Evolutionary conservation across 805 yeast genomes (phyloP).

Genomic region (Starmerella scarabaei): DNA sequence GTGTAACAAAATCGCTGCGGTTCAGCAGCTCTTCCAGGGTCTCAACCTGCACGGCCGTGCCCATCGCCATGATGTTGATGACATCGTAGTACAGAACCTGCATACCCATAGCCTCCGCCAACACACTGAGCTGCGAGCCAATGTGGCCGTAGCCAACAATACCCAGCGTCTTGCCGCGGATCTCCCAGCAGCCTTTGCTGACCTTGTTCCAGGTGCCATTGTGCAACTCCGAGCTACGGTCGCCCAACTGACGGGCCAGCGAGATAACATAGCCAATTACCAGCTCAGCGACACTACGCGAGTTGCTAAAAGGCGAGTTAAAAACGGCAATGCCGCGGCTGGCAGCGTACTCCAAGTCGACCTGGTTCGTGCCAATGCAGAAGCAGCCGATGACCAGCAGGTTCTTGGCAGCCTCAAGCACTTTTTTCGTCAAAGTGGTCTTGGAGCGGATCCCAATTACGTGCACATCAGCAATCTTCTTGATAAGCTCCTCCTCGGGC

Average conservation of each 20-base stretch:
- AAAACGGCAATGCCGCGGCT: constrained; percentile 88
- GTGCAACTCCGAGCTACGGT: constrained; percentile 90
- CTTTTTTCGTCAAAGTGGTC: constrained; percentile 70
- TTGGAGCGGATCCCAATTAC: constrained; percentile 98
- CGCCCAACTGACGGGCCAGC: constrained; percentile 92
- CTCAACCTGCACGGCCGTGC: constrained; percentile 87
- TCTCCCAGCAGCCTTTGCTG: constrained; percentile 91
- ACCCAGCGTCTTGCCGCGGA: constrained; percentile 95
- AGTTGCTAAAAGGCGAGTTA: constrained; percentile 96
- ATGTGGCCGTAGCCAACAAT: constrained; percentile 97
- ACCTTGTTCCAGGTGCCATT: constrained; percentile 98
- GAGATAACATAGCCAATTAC: constrained; percentile 91
- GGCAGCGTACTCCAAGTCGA: constrained; percentile 84
- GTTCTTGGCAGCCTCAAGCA: constrained; percentile 76
- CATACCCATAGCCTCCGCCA: constrained; percentile 98
- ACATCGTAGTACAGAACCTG: constrained; percentile 88
- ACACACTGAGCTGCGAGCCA: constrained; percentile 90
- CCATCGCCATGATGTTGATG: constrained; percentile 85
- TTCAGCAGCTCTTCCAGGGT: constrained; percentile 71
- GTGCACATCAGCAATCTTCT: constrained; percentile 84
- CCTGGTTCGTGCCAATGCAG: constrained; percentile 99
- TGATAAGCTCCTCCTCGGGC: constrained; percentile 86
- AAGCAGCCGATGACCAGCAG: constrained; percentile 89
- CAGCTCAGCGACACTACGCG: constrained; percentile 95
- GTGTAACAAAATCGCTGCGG: constrained; percentile 75